Evolutionary conservation across 441 rosid genomes (phyloP).

Genomic region (Corymbia calophylla): DNA sequence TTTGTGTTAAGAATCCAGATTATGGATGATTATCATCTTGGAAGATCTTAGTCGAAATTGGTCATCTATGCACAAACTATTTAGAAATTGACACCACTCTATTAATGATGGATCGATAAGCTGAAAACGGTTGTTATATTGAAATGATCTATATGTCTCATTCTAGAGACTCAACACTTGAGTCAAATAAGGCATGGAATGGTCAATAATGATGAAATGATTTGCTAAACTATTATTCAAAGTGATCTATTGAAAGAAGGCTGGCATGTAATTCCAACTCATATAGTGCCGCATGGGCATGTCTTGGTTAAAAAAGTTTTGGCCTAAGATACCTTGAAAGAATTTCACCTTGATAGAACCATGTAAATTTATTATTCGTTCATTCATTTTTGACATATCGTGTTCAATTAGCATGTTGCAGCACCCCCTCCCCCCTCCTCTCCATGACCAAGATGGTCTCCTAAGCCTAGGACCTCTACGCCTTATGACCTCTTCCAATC

Average conservation of each 20-base stretch:
- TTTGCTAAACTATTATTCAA: not conserved
- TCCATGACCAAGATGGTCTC: not conserved
- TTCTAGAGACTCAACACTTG: not conserved
- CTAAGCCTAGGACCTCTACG: not conserved
- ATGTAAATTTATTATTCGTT: not conserved
- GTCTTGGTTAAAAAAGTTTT: not conserved
- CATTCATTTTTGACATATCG: not conserved
- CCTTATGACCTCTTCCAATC: not conserved
- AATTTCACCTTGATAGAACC: not conserved
- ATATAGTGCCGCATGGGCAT: not conserved
- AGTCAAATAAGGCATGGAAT: not conserved
- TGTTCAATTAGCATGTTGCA: not conserved
- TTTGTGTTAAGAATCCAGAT: not conserved
- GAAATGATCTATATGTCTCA: not conserved
- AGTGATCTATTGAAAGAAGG: not conserved
- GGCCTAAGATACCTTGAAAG: not conserved
- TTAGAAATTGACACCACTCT: not conserved
- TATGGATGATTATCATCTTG: not conserved
- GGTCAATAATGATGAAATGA: not conserved
- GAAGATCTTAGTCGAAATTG: not conserved
- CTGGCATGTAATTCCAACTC: not conserved
- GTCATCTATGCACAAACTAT: not conserved
- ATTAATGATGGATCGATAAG: not conserved
- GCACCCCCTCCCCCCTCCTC: not conserved
- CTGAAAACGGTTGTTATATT: accelerated